phyloP scores from a whole-genome alignment of 257 asterid species.

The Rehmannia glutinosa region DNA sequence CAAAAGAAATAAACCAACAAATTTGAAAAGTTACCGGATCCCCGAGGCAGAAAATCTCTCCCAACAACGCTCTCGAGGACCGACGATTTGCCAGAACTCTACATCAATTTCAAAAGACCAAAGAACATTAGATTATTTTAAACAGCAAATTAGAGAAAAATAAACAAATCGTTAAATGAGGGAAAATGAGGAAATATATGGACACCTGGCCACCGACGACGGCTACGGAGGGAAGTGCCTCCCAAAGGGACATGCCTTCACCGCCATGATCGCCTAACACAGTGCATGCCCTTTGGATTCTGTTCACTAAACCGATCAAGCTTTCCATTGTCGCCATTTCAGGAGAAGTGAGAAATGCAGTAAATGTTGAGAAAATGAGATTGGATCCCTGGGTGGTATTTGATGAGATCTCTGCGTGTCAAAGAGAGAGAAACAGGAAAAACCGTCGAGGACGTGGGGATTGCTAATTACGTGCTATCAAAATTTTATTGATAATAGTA shows the following conservation, averaged over 20 bases:
- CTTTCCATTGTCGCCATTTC: constrained; percentile 91
- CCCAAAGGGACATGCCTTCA: constrained; percentile 97
- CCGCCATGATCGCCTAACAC: constrained; percentile 99
- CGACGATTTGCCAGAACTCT: constrained; percentile 98
- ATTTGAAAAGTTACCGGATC: constrained; percentile 57
- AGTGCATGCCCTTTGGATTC: constrained; percentile 94
- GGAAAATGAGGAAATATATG: not conserved
- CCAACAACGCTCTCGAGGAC: constrained; percentile 97
- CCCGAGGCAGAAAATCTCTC: constrained; percentile 97
- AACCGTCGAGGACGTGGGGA: constrained; percentile 30
- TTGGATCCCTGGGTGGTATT: constrained; percentile 15
- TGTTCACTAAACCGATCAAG: constrained; percentile 88
- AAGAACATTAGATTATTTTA: not conserved
- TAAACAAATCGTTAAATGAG: not conserved
- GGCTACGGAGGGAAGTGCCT: constrained; percentile 98
- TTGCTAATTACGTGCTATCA: constrained; percentile 12
- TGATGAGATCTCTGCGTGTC: not conserved
- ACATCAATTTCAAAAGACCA: constrained; percentile 9
- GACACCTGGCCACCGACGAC: constrained; percentile 98
- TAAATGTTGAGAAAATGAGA: constrained; percentile 14
- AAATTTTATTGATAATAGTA: too few species aligned
- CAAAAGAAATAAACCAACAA: not conserved
- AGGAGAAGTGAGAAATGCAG: constrained; percentile 19
- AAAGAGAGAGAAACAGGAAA: constrained; percentile 17
- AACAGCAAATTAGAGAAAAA: not conserved